These are phyloP conservation scores for Microdochium nivale DNA, from an alignment of 2,329 filamentous ascomycete species.

Conservation along the genomic window DNA sequence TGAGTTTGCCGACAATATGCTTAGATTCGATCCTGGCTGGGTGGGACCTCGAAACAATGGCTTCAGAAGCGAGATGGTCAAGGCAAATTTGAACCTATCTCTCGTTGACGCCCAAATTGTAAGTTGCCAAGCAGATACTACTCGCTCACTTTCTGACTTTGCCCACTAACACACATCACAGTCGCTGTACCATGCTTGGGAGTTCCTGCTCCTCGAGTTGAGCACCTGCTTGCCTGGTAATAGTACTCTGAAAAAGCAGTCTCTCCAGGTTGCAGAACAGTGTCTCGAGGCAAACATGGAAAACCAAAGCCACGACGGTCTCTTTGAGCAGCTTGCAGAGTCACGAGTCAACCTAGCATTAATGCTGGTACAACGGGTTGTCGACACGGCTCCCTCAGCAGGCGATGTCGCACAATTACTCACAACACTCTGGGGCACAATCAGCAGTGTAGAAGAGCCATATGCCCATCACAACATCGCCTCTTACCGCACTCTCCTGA, in stretches of 20 bases:
- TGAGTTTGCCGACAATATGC: conserved; percentile 63
- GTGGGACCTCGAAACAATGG: conserved; percentile 58
- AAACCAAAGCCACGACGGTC: conserved; percentile 62
- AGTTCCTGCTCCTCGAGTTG: conserved; percentile 76
- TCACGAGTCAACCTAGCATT: conserved; percentile 74
- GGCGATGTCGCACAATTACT: conserved; percentile 45
- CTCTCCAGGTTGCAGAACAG: conserved; percentile 66
- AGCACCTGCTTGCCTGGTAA: conserved; percentile 52
- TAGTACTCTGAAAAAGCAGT: conserved; percentile 53
- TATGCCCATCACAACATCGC: conserved; percentile 43
- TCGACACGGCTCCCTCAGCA: conserved; percentile 43
- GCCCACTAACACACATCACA: conserved; percentile 19
- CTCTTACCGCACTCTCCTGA: conserved; percentile 78
- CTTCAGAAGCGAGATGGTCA: conserved; percentile 73
- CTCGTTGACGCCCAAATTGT: conserved; percentile 87
- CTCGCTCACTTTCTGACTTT: conserved; percentile 13
- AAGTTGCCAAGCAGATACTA: conserved; percentile 23
- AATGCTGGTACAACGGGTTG: conserved; percentile 71
- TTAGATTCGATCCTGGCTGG: conserved; percentile 75
- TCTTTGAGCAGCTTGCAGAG: conserved; percentile 74
- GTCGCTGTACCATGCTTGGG: conserved; percentile 83
- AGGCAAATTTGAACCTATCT: conserved; percentile 84
- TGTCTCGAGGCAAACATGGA: conserved; percentile 73
- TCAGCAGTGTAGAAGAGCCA: conserved; percentile 45
- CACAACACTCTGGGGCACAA: conserved; percentile 39